Base-by-base conservation (phyloP, 805 yeast genomes). In the Starmerella stellata region DNA sequence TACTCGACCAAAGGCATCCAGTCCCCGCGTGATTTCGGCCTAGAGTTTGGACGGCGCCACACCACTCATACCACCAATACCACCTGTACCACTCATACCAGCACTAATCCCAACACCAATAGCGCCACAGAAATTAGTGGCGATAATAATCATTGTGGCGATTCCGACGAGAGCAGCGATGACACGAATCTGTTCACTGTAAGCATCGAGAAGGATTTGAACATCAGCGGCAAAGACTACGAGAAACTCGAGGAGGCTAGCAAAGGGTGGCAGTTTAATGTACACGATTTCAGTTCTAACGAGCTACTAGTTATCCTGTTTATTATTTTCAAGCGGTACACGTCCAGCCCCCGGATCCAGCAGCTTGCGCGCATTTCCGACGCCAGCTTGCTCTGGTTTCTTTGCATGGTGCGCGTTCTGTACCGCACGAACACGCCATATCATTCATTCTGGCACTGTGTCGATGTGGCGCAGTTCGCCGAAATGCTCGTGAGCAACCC, bases 381-480 rank as follows among this genome's bases (percentile, higher is more conserved):
- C 34, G 70, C 71, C 52, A 62, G 65, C 42, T 59, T 82, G 21
- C 57, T 73, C 32, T 65, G 69, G 17, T 66, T 85, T 46, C 57
- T 82, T 18, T 69, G 76, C 46, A 68, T 74, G 47, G 65, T 80
- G 7, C 68, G 94, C 44, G 78, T 78, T 48, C 70, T 81, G 34
- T 90, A 90, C 58, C 75, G 78, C 51, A 71, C 73, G 48, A 80
- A 82, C 9, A 85, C 85, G 55, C 81, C 87, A 15, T 90, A 87
- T 63, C 98, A 90, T 62, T 85, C 87, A 59, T 90, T 85, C 54
- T 70, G 93, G 48, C 98, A 90, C 59, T 95, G 94, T 1, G 78
- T 82, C 15, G 98, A 90, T 59, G 98, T 90, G 7, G 61, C 85
- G 52, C 98, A 90, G 59, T 67, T 54, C 17, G 37, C 42, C 5